These are phyloP conservation scores for Phaffia rhodozyma DNA, from an alignment of 1,284 basidiomycete genomes.

Conservation along the genomic window DNA sequence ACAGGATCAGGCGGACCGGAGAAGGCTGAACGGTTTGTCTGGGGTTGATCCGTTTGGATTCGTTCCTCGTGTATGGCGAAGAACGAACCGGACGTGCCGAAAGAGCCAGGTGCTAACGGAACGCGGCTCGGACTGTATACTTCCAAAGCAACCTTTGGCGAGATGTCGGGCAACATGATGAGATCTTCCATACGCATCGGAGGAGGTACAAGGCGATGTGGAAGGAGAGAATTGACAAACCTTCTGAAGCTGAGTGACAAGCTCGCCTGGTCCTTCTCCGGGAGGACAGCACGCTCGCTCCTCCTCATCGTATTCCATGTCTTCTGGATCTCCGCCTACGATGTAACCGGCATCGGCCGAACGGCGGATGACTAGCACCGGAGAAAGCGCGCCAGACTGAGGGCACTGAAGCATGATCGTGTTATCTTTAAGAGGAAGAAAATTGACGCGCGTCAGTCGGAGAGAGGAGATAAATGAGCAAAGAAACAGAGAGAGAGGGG, in stretches of 20 bases:
- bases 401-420: slow-evolving; percentile 89
- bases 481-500: not conserved
- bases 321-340: slow-evolving; percentile 53
- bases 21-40: not conserved
- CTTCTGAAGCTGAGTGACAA: slow-evolving; percentile 89
- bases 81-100: slow-evolving; percentile 63
- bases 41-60: slow-evolving; percentile 70
- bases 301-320: slow-evolving; percentile 24
- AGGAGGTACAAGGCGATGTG: not conserved
- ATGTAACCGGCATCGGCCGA: slow-evolving; percentile 83
- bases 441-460: not conserved
- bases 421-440: slow-evolving; percentile 41
- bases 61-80: slow-evolving; percentile 77
- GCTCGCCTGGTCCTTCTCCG: slow-evolving; percentile 81
- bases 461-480: too few species aligned
- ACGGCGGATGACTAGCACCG: slow-evolving; percentile 82
- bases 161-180: not conserved
- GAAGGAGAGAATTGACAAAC: slow-evolving; percentile 17
- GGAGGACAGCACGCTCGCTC: slow-evolving; percentile 43
- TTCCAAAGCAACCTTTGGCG: slow-evolving; percentile 60
- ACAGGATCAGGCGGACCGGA: not conserved
- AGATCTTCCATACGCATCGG: not conserved
- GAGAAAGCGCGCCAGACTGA: slow-evolving; percentile 83
- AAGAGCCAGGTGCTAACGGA: slow-evolving; percentile 55
- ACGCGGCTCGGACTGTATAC: slow-evolving; percentile 60